Conservation (phyloP, 2,329 filamentous ascomycete genomes). For the Cytospora schulzeri region DNA sequence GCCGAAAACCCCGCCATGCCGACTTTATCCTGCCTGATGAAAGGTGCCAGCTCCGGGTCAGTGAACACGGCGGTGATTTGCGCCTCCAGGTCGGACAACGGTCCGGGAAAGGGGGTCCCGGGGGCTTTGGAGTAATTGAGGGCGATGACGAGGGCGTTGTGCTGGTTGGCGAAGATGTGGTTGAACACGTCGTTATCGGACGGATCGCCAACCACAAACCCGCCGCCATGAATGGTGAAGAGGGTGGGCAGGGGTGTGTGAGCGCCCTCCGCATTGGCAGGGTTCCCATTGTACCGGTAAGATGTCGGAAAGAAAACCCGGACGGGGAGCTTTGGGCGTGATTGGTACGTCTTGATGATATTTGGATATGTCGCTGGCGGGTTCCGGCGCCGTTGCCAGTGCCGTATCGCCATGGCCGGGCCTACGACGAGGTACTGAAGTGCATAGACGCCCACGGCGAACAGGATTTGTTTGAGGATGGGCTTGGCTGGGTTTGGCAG, state of each 20-base stretch:
- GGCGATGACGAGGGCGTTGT: conserved; percentile 48
- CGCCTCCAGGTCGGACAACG: conserved; percentile 48
- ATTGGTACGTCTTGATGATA: conserved; percentile 22
- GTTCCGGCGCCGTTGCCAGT: conserved; percentile 10
- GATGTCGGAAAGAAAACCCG: conserved; percentile 44
- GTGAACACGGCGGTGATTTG: conserved; percentile 45
- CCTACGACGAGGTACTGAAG: conserved; percentile 17
- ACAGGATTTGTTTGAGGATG: conserved; percentile 13
- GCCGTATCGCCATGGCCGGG: conserved; percentile 10
- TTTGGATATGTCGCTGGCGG: conserved; percentile 8
- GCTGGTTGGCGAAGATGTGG: conserved; percentile 42
- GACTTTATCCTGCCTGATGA: conserved; percentile 44
- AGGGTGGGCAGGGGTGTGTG: conserved; percentile 43
- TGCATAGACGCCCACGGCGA: background rate
- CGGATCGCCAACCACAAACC: conserved; percentile 48
- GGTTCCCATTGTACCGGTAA: conserved; percentile 28
- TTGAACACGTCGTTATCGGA: conserved; percentile 51
- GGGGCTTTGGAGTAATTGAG: conserved; percentile 55
- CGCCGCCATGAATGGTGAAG: conserved; percentile 55
- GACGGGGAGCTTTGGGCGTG: conserved; percentile 22
- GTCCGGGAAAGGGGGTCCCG: conserved; percentile 44
- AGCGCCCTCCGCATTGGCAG: conserved; percentile 32
- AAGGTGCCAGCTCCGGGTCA: conserved; percentile 44
- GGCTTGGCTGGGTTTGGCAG: background rate
- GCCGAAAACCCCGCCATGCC: conserved; percentile 53